Base-by-base conservation (phyloP, 768 basidiomycete genomes). In the Agaricus sinodeliciosus region DNA sequence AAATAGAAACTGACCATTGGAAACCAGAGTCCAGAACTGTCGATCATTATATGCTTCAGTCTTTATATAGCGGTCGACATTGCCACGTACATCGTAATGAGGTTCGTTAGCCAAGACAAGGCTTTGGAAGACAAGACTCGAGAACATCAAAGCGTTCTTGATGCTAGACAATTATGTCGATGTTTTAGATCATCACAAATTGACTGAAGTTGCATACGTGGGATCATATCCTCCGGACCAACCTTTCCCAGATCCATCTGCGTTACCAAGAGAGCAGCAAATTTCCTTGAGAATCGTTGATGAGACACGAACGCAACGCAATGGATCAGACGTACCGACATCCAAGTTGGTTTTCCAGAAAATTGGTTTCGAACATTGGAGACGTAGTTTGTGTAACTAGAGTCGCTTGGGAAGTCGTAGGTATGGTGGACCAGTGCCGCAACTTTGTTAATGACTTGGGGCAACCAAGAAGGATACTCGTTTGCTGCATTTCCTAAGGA, bases 331-430 rank as follows among this genome's bases (percentile, higher is more conserved):
- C 67, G 43, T 31, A 69, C 71, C 47, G 70, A 70, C 71, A 72
- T 72, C 71, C 70, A 71, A 13, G 68, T 71, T 7, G 54, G 44
- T 50, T 67, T 71, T 2, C 66, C 65, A 1, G 67, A 65, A 39
- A 61, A 67, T 19, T 55, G 37, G 0, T 56, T 51, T 11, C 66
- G 65, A 11, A 64, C 63, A 19, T 54, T 65, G 37, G 56, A 65
- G 47, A 68, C 51, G 35, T 66, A 71, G 3, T 62, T 62, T 0
- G 59, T 57, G 45, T 72, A 72, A 51, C 62, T 64, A 4, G 64
- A 52, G 51, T 73, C 73, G n/a, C 60, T 66, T 3, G 72, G 70
- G 59, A 75, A 76, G 45, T 72, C 71, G 55, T 75, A 76, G n/a
- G 72, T 72, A 54, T 76, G 74, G 48, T 74, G 74, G 11, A 68